Evolutionary conservation across 2,329 filamentous ascomycete genomes (phyloP).

Genomic region (Microthyrium microscopicum): DNA sequence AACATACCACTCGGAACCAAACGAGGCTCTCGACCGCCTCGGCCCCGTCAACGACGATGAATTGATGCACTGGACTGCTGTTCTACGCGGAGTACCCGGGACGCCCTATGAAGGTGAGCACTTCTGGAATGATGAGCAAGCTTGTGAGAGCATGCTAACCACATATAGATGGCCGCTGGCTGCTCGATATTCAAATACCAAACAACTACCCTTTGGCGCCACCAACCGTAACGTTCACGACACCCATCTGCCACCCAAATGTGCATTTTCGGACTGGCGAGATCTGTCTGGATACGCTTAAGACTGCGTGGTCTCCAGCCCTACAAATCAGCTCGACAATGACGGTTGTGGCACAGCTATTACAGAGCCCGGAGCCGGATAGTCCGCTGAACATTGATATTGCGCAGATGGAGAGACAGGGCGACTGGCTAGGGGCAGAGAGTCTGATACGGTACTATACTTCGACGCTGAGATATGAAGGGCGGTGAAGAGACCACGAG

Average conservation of each 20-base stretch:
- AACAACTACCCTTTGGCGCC: constrained; percentile 61
- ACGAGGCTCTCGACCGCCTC: constrained; percentile 38
- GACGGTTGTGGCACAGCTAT: constrained; percentile 54
- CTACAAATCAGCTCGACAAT: constrained; percentile 66
- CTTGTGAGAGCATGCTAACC: background rate
- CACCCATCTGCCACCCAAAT: constrained; percentile 74
- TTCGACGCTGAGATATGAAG: constrained; percentile 19
- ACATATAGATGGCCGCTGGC: constrained; percentile 55
- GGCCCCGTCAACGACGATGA: constrained; percentile 40
- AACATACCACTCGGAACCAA: constrained; percentile 38
- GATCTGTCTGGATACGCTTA: constrained; percentile 82
- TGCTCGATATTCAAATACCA: constrained; percentile 61
- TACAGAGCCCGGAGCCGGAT: constrained; percentile 52
- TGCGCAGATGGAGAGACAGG: constrained; percentile 50
- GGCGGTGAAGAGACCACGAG: no score
- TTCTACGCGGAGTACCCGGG: constrained; percentile 40
- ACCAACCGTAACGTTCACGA: constrained; percentile 67
- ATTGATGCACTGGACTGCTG: constrained; percentile 42
- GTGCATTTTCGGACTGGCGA: constrained; percentile 54
- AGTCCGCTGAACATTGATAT: constrained; percentile 67
- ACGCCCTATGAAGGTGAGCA: constrained; percentile 42
- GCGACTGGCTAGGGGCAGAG: constrained; percentile 51
- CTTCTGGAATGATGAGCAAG: background rate
- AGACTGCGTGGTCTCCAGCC: constrained; percentile 62
- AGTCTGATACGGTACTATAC: constrained; percentile 59